Evolutionary conservation across 371 early-diverging fungal genomes (phyloP).

Genomic region (Encephalitozoon intestinalis): DNA sequence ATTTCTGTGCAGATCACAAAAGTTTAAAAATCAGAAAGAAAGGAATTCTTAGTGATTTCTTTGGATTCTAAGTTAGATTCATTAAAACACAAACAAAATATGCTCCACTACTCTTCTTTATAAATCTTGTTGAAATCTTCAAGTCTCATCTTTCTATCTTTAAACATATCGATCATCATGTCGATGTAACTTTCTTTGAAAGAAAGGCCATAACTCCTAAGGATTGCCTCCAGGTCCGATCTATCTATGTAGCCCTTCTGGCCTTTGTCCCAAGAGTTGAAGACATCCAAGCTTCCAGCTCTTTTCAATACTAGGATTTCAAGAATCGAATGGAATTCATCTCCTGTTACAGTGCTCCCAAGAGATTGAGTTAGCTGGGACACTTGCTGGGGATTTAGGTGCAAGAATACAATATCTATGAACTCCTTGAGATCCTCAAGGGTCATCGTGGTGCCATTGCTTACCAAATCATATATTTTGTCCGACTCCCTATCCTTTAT

Average conservation of each 20-base stretch:
- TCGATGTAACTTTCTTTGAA: neutral
- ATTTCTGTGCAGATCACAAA: slow-evolving; percentile 26
- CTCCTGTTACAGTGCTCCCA: neutral
- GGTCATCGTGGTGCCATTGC: neutral
- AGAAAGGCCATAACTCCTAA: neutral
- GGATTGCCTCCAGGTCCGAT: neutral
- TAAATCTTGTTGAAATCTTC: neutral
- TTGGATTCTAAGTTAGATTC: slow-evolving; percentile 22
- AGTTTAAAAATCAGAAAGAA: slow-evolving; percentile 23
- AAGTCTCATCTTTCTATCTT: neutral
- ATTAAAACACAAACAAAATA: neutral
- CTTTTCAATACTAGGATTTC: neutral
- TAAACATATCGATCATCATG: neutral
- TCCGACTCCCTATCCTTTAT: neutral
- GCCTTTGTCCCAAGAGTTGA: neutral
- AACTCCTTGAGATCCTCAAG: neutral
- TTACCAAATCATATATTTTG: neutral
- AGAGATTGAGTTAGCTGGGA: neutral
- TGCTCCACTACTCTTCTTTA: neutral
- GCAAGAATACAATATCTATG: neutral
- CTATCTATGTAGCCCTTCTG: neutral
- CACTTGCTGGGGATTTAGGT: neutral
- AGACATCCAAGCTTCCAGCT: neutral
- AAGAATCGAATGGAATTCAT: neutral
- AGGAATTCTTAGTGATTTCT: slow-evolving; percentile 17